Evolutionary conservation across 2,329 filamentous ascomycete species (phyloP).

Genomic region (Elsinoe ampelina): DNA sequence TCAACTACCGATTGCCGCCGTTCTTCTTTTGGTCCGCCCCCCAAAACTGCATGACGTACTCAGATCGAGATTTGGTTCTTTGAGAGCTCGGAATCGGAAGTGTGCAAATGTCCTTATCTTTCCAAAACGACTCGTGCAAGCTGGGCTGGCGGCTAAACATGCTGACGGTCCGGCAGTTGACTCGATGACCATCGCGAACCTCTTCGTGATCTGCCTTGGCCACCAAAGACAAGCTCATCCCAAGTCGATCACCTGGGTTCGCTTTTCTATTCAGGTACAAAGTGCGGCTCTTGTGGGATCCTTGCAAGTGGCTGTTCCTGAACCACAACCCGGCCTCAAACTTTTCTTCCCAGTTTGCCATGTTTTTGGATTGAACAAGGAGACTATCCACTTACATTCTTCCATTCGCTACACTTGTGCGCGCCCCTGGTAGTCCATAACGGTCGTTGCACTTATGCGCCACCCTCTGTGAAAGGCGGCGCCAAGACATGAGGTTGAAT

Average conservation of each 20-base stretch:
- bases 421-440: too few relatives aligned
- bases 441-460: too few relatives aligned
- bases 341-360: too few relatives aligned
- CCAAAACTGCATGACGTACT: neutral
- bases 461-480: too few relatives aligned
- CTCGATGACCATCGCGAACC: neutral
- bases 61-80: neutral
- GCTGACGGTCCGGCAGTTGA: neutral
- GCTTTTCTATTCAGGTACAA: neutral
- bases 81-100: neutral
- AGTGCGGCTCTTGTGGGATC: neutral
- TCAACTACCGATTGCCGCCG: neutral
- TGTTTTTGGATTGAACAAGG: too few relatives aligned
- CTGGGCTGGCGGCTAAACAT: too few relatives aligned
- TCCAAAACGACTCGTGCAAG: too few relatives aligned
- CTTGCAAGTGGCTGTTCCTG: neutral
- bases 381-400: too few relatives aligned
- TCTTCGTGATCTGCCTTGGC: neutral
- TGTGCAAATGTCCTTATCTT: neutral
- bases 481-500: too few relatives aligned
- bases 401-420: too few relatives aligned
- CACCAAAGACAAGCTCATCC: conserved; percentile 1
- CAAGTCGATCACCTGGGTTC: neutral
- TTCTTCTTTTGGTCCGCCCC: neutral
- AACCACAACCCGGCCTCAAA: too few relatives aligned